Percentiles rank a stretch among this genome's conserved stretches.
Evolutionary conservation across 78 protist species (phyloP).

Genomic region (Parvularia atlantis): DNA sequence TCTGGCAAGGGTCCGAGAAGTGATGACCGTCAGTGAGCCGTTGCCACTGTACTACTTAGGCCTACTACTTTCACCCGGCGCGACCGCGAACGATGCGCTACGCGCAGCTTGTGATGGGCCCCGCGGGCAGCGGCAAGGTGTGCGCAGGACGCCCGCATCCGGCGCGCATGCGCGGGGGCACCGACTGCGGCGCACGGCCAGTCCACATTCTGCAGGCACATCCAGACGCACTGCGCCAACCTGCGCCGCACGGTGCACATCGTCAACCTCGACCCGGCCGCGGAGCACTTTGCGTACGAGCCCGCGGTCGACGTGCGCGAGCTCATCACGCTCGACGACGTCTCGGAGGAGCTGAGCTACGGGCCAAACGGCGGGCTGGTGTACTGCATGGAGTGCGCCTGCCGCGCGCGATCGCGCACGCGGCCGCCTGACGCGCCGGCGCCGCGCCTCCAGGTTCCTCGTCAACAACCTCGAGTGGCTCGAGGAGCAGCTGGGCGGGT

Average conservation of each 20-base stretch:
- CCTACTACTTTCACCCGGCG: too few relatives aligned
- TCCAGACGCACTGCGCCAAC: constrained; percentile 55
- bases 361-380: constrained; percentile 98
- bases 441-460: constrained; percentile 34
- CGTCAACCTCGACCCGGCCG: constrained; percentile 97
- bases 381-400: constrained; percentile 80
- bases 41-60: too few relatives aligned
- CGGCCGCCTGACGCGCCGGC: too few relatives aligned
- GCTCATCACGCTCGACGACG: constrained; percentile 78
- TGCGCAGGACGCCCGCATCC: neutral
- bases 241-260: constrained; percentile 66
- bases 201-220: constrained; percentile 81
- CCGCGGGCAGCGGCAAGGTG: constrained; percentile 93
- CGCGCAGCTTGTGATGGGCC: constrained; percentile 93
- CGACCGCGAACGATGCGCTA: neutral
- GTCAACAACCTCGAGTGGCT: constrained; percentile 77
- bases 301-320: constrained; percentile 74
- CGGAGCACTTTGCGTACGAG: constrained; percentile 72
- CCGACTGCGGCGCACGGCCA: constrained; percentile 3
- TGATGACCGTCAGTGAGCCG: too few relatives aligned
- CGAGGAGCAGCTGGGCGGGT: constrained; percentile 73
- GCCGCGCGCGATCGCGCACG: too few relatives aligned
- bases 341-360: constrained; percentile 71
- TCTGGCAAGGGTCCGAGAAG: too few relatives aligned
- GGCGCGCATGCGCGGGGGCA: neutral